These are phyloP conservation scores for Lachancea waltii DNA, from an alignment of 805 yeast genomes.

Conservation along the genomic window DNA sequence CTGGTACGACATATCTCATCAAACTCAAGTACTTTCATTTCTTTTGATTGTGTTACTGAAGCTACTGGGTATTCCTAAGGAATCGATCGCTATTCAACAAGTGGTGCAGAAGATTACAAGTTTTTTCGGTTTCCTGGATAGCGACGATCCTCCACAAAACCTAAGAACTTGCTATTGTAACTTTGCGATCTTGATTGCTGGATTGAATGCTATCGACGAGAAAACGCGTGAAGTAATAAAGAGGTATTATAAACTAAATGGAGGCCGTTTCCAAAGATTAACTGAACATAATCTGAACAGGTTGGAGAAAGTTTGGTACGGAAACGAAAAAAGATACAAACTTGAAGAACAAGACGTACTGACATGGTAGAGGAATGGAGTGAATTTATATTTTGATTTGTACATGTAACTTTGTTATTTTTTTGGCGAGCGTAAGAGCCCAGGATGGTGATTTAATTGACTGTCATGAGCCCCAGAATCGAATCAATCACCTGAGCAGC, in stretches of 20 bases:
- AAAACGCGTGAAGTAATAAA: constrained; percentile 28
- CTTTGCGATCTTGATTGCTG: constrained; percentile 33
- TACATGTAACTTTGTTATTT: not conserved
- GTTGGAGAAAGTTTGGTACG: constrained; percentile 32
- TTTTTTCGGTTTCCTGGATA: constrained; percentile 30
- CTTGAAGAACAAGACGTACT: constrained; percentile 31
- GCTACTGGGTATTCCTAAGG: constrained; percentile 30
- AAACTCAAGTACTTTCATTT: constrained; percentile 33
- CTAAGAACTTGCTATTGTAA: constrained; percentile 33
- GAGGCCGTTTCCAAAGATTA: constrained; percentile 27
- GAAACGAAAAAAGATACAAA: constrained; percentile 26
- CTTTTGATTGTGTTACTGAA: constrained; percentile 29
- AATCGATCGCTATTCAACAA: constrained; percentile 30
- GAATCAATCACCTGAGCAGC: constrained; percentile 55
- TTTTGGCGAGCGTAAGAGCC: not conserved
- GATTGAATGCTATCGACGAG: constrained; percentile 33
- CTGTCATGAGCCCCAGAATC: constrained; percentile 41
- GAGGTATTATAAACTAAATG: constrained; percentile 28
- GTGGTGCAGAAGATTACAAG: constrained; percentile 29
- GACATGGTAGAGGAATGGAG: constrained; percentile 31
- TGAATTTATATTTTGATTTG: too few relatives aligned
- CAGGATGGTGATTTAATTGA: constrained; percentile 8
- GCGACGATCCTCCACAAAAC: constrained; percentile 33
- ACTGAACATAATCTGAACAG: constrained; percentile 31
- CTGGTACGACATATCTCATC: constrained; percentile 36